Evolutionary conservation across 495 filamentous ascomycete species (phyloP).

Genomic region (Choiromyces venosus): DNA sequence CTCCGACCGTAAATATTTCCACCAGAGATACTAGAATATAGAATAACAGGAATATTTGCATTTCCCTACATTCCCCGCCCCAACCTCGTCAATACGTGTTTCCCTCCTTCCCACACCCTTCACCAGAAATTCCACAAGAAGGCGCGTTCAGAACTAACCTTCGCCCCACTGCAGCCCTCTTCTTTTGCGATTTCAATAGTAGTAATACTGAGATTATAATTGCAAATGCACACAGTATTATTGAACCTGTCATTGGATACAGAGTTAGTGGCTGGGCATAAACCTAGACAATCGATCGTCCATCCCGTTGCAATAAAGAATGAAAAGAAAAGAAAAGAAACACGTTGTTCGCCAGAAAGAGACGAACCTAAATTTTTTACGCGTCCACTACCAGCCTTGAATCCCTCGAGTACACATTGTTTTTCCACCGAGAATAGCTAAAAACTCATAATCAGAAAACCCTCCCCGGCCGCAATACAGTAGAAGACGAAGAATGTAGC

Average conservation of each 20-base stretch:
- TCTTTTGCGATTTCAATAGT: conserved; percentile 76
- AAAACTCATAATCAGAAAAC: neutral
- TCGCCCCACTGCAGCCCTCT: conserved; percentile 88
- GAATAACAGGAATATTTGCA: conserved; percentile 84
- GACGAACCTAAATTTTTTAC: conserved; percentile 81
- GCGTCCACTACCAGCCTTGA: conserved; percentile 46
- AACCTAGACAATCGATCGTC: conserved; percentile 4
- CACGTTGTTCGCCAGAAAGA: neutral
- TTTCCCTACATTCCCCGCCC: conserved; percentile 59
- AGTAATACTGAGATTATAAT: conserved; percentile 62
- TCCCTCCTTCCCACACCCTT: conserved; percentile 32
- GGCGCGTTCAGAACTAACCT: conserved; percentile 54
- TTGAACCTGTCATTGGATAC: conserved; percentile 62
- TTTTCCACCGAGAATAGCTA: conserved; percentile 5
- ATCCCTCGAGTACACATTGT: conserved; percentile 34
- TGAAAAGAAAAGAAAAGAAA: neutral
- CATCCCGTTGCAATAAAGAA: neutral
- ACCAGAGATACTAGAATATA: conserved; percentile 88
- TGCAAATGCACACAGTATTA: conserved; percentile 71
- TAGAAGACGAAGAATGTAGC: conserved; percentile 1
- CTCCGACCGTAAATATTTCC: conserved; percentile 92
- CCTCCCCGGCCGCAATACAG: conserved; percentile 7
- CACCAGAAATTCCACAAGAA: neutral
- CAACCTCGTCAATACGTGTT: neutral
- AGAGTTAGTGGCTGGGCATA: conserved; percentile 12